These are phyloP conservation scores for Umbelopsis sp. DNA, from an alignment of 192 early-diverging fungal genomes.

Conservation along the genomic window DNA sequence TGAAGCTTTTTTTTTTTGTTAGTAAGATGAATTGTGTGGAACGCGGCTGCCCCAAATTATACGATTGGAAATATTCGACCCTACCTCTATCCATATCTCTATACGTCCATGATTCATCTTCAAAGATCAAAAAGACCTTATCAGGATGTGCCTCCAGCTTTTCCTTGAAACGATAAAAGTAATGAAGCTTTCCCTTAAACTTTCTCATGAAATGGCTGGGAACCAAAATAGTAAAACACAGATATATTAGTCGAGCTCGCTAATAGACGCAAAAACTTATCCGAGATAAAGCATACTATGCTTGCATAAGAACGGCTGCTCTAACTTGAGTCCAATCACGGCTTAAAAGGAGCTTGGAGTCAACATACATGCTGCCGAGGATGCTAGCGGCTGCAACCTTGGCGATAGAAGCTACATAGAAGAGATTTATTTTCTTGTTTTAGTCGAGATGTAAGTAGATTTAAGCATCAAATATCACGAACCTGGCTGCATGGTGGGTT, in stretches of 20 bases:
- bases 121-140: conserved; percentile 49
- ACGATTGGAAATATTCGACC: background rate
- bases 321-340: conserved; percentile 42
- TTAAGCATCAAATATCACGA: background rate
- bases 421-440: background rate
- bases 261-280: background rate
- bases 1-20: conserved; percentile 21
- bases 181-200: conserved; percentile 46
- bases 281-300: conserved; percentile 19
- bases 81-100: conserved; percentile 50
- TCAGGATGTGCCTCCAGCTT: conserved; percentile 40
- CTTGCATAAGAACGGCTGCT: conserved; percentile 30
- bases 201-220: conserved; percentile 39
- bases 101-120: conserved; percentile 50
- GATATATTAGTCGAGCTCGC: background rate
- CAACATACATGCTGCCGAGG: conserved; percentile 48
- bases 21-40: background rate
- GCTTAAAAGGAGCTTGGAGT: conserved; percentile 43
- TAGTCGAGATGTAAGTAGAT: too few relatives aligned
- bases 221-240: background rate
- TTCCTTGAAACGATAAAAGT: conserved; percentile 50
- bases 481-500: conserved; percentile 1
- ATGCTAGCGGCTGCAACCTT: conserved; percentile 32
- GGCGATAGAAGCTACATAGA: background rate
- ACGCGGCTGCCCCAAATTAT: too few relatives aligned